phyloP scores from a whole-genome alignment of 2,329 filamentous ascomycete genomes.

The Phoma sp. region DNA sequence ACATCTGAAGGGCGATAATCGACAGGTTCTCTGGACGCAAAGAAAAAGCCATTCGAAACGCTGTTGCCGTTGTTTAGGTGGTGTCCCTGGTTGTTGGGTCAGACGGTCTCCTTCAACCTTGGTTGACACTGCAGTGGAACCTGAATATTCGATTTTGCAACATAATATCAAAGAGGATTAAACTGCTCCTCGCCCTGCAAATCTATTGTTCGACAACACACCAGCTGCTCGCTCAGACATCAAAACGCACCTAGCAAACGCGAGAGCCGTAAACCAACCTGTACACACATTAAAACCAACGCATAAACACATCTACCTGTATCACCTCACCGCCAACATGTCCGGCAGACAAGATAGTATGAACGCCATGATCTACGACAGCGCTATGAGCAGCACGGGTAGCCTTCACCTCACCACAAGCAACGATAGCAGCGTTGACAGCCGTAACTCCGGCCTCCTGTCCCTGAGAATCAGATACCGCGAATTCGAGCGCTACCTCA shows the following conservation, averaged over 20 bases:
- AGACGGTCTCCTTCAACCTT: too few species aligned
- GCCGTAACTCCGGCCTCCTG: neutral
- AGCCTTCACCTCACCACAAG: neutral
- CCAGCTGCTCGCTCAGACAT: too few species aligned
- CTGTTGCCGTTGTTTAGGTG: too few species aligned
- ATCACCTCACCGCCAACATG: neutral
- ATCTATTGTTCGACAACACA: too few species aligned
- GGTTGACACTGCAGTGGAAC: too few species aligned
- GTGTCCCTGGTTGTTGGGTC: too few species aligned
- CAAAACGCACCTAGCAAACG: neutral
- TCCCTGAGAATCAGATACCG: neutral
- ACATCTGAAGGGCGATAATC: too few species aligned
- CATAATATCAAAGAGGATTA: too few species aligned
- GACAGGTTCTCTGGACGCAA: too few species aligned
- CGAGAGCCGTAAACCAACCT: neutral
- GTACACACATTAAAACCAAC: too few species aligned
- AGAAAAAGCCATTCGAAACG: too few species aligned
- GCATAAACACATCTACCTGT: neutral
- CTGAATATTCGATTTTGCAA: neutral
- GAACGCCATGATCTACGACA: neutral
- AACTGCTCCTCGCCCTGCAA: neutral
- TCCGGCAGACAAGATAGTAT: neutral
- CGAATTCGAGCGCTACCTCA: slow-evolving; percentile 2
- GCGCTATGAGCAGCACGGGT: neutral
- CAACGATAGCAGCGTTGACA: neutral